A percentile compares a stretch with the other conserved stretches of the same genome.
These are phyloP conservation scores for Notholithocarpus densiflorus DNA, from an alignment of 306 rosid species.

Conservation along the genomic window DNA sequence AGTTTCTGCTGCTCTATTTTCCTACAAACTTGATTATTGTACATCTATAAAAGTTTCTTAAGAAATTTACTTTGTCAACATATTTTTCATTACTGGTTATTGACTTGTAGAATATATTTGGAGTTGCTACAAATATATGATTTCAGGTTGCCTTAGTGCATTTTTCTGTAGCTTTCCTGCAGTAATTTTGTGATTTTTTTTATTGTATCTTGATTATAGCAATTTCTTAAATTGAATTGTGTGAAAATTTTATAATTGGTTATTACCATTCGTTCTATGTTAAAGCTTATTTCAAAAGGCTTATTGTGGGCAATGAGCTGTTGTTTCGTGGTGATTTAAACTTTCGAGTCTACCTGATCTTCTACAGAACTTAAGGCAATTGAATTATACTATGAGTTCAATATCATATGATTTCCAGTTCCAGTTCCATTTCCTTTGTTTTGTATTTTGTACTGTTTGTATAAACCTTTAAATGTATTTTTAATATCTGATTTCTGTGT, in stretches of 20 bases:
- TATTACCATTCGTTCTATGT: not conserved
- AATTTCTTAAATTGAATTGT: not conserved
- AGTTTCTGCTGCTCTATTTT: not conserved
- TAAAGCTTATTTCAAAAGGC: not conserved
- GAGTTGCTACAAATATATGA: not conserved
- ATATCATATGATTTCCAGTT: constrained; percentile 13
- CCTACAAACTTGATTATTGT: not conserved
- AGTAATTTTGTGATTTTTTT: not conserved
- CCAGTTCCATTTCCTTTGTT: not conserved
- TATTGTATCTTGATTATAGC: not conserved
- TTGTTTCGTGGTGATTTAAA: not conserved
- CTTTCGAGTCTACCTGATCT: constrained; percentile 1
- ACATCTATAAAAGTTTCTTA: not conserved
- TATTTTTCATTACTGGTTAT: not conserved
- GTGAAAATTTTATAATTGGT: not conserved
- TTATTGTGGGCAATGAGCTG: not conserved
- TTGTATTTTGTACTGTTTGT: constrained; percentile 3
- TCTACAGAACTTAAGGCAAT: constrained; percentile 5
- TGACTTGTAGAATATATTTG: not conserved
- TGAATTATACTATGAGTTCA: not conserved
- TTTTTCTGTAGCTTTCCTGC: not conserved
- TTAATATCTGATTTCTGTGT: constrained; percentile 19
- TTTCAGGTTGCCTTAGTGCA: not conserved
- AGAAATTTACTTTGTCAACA: not conserved
- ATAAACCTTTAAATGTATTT: not conserved